Conservation (phyloP, 352 stramenopile genomes). For the Phytophthora cryptogea region DNA sequence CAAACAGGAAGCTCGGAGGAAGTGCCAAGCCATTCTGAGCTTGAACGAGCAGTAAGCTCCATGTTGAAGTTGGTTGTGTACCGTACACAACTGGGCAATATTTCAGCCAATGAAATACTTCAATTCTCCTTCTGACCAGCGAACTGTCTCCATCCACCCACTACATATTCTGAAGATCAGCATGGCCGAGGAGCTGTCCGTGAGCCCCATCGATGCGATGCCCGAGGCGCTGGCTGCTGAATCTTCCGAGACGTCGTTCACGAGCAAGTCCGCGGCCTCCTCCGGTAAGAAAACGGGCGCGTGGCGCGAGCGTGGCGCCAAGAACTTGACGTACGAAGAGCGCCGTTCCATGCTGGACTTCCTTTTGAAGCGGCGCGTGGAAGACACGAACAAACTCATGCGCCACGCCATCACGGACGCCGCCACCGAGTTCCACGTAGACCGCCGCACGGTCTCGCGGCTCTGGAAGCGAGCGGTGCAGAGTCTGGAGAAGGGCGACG, state of each 20-base stretch:
- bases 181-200: conserved; percentile 22
- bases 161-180: conserved; percentile 8
- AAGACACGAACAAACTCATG: conserved; percentile 40
- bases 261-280: background rate
- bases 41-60: conserved; percentile 2
- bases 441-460: conserved; percentile 47
- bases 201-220: background rate
- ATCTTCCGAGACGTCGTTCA: background rate
- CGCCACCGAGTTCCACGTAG: conserved; percentile 37
- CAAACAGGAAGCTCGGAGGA: conserved; percentile 28
- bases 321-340: conserved; percentile 51
- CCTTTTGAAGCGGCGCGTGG: conserved; percentile 37
- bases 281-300: conserved; percentile 31
- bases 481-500: conserved; percentile 44
- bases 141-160: conserved; percentile 36
- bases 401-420: conserved; percentile 50
- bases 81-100: conserved; percentile 21
- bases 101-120: conserved; percentile 24
- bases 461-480: conserved; percentile 49
- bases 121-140: conserved; percentile 13
- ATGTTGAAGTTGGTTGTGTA: conserved; percentile 34
- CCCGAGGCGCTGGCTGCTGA: conserved; percentile 9
- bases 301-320: conserved; percentile 42
- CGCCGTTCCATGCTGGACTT: conserved; percentile 51
- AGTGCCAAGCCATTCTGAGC: conserved; percentile 31